Evolutionary conservation across 441 rosid species (phyloP).

Genomic region (Melastoma candidum): DNA sequence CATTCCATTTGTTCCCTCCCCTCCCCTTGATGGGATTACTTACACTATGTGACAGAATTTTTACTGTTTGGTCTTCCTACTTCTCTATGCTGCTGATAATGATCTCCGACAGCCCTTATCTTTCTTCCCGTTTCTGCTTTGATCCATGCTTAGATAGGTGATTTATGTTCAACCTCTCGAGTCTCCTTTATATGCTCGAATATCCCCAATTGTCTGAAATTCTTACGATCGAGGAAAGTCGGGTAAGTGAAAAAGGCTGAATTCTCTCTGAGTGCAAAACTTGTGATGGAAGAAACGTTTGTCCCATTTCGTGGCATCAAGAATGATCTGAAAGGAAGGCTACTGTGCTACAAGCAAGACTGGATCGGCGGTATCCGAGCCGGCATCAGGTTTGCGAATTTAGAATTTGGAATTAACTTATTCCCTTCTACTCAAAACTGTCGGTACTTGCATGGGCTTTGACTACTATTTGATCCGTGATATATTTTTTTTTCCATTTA

Average conservation of each 20-base stretch:
- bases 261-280: too few species aligned
- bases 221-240: too few species aligned
- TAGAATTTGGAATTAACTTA: conserved; percentile 6
- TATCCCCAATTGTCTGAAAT: neutral
- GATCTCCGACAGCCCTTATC: conserved; percentile 19
- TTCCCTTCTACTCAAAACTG: neutral
- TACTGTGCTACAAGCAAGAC: conserved; percentile 11
- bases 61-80: conserved; percentile 1
- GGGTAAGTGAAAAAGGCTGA: conserved; percentile 4
- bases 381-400: conserved; percentile 49
- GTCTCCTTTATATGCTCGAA: conserved; percentile 13
- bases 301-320: conserved; percentile 75
- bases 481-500: conserved; percentile 14
- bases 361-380: conserved; percentile 66
- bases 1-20: neutral
- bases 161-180: conserved; percentile 40
- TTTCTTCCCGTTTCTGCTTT: conserved; percentile 23
- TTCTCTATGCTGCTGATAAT: neutral
- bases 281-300: conserved; percentile 67
- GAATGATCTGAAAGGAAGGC: conserved; percentile 62
- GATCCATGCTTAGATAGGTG: conserved; percentile 28
- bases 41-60: conserved; percentile 2
- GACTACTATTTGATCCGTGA: conserved; percentile 9
- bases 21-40: conserved; percentile 1
- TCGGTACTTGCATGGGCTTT: neutral